Base-by-base conservation (phyloP, 1,139 yeast species). In the Magnusiomyces fungicola region DNA sequence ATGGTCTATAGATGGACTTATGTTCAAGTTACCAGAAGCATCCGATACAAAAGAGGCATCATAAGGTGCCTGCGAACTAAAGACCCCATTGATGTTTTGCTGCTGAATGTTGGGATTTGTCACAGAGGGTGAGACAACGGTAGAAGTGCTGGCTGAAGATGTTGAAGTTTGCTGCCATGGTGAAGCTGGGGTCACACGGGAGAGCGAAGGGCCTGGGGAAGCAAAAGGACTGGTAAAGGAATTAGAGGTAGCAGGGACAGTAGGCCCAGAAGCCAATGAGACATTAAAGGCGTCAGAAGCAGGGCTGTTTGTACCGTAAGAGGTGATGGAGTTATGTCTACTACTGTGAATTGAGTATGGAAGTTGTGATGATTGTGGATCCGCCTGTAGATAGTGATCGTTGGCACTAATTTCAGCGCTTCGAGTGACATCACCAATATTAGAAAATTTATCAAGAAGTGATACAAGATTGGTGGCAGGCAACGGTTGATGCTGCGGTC, bases 401-500 rank as follows among this genome's bases (percentile, higher is more conserved):
- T 36, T 25, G 3, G 49, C 32, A 9, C 74, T 61, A 40, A 79
- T 63, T 60, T 85, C 94, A 7, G 30, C 30, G 7, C 10, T 7
- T 12, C 30, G 7, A 27, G 30, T 27, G 12, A 27, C 30, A 27
- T 27, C 30, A 12, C 87, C 88, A 19, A 85, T 82, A n/a, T 79
- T 70, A 6, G 86, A 72, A 61, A 85, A 84, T 64, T 83, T 81
- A 55, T 47, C 54, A n/a, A 51, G 45, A 10, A 51, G 22, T 3
- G 47, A 34, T 4, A 30, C 37, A 16, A 42, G 45, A 14, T 33
- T 42, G 27, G 30, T 42, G 5, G 25, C 14, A 21, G 45, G 38
- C 5, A 18, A 18, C 23, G 38, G n/a, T 7, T 21, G 23, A 9
- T 12, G 38, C 5, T 34, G 38, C 3, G 7, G 34, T 14, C n/a